Percentiles rank a stretch among this genome's conserved stretches.
These are phyloP conservation scores for Lathyrus aphaca DNA, from an alignment of 306 rosid species.

Conservation along the genomic window DNA sequence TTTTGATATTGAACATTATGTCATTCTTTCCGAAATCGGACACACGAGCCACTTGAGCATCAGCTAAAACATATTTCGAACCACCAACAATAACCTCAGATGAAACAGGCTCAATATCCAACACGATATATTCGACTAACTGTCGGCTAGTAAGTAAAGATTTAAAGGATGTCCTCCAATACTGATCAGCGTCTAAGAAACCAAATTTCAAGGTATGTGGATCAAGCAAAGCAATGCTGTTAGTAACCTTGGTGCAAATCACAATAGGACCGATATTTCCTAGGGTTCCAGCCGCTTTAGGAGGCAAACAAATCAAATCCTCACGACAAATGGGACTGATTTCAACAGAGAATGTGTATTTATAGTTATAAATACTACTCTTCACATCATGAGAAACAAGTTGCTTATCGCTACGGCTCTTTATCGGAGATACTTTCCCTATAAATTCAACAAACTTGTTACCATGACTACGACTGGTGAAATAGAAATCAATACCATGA, in stretches of 20 bases:
- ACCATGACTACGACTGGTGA: conserved; percentile 18
- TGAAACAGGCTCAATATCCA: conserved; percentile 17
- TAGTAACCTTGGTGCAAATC: conserved; percentile 32
- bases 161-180: conserved; percentile 30
- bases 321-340: conserved; percentile 31
- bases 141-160: conserved; percentile 30
- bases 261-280: conserved; percentile 32
- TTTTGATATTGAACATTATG: conserved; percentile 1
- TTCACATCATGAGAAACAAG: conserved; percentile 22
- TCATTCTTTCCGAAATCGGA: conserved; percentile 17
- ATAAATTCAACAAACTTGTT: conserved; percentile 20
- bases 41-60: conserved; percentile 31
- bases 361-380: conserved; percentile 16
- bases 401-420: conserved; percentile 18
- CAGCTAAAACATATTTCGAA: conserved; percentile 19
- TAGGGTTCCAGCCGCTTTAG: conserved; percentile 12
- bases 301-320: conserved; percentile 25
- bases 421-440: conserved; percentile 25
- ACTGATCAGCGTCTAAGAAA: conserved; percentile 31
- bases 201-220: conserved; percentile 9
- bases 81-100: conserved; percentile 15
- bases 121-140: conserved; percentile 18
- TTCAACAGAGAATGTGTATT: conserved; percentile 18
- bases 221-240: conserved; percentile 33
- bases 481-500: conserved; percentile 28